Evolutionary conservation across 2,329 filamentous ascomycete genomes (phyloP).

Genomic region (Talaromyces sp.): DNA sequence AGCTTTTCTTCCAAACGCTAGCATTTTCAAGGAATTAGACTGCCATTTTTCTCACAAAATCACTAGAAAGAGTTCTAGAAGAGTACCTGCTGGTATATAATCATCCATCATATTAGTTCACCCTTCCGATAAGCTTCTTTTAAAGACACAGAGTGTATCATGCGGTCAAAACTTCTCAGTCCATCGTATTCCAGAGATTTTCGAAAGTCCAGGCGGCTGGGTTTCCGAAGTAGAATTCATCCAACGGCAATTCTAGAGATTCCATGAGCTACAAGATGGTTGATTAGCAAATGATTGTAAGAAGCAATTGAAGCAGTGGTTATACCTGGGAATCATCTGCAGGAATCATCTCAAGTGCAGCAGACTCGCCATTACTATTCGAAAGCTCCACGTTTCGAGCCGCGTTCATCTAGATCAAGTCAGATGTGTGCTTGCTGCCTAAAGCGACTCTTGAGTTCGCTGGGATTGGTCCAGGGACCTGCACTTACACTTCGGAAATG

Average conservation of each 20-base stretch:
- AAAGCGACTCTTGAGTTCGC: not conserved
- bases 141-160: not conserved
- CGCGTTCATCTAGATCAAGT: not conserved
- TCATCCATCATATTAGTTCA: not conserved
- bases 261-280: not conserved
- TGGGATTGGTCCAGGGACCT: not conserved
- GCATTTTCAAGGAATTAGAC: not conserved
- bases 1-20: not conserved
- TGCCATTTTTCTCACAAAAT: not conserved
- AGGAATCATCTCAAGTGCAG: not conserved
- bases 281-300: not conserved
- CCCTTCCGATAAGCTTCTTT: not conserved
- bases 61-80: not conserved
- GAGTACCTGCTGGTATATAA: not conserved
- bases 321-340: constrained; percentile 8
- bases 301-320: not conserved
- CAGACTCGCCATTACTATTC: not conserved
- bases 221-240: constrained; percentile 24
- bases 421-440: not conserved
- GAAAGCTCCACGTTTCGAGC: not conserved
- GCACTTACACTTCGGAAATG: constrained; percentile 4
- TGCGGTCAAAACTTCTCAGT: not conserved
- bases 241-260: constrained; percentile 17
- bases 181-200: constrained; percentile 17
- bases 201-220: constrained; percentile 25